A percentile compares a stretch with the other conserved stretches of the same genome.
phyloP scores from a whole-genome alignment of 208 protist species.

The Acanthamoeba rhysodes region DNA sequence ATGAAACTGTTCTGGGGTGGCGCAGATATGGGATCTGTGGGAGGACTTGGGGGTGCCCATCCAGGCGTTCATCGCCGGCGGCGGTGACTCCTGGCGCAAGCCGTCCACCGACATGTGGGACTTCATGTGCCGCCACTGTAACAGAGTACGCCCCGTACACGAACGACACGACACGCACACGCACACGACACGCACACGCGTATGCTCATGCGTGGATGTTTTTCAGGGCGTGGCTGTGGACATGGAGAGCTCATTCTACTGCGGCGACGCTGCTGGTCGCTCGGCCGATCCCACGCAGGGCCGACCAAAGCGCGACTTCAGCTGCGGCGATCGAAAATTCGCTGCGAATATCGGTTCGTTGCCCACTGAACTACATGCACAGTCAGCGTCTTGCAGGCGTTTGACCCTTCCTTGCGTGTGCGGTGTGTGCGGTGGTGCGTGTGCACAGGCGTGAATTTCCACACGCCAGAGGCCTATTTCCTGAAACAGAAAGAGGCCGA shows the following conservation, averaged over 20 bases:
- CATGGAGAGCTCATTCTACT: slow-evolving; percentile 91
- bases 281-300: slow-evolving; percentile 5
- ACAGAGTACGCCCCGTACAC: slow-evolving; percentile 56
- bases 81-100: slow-evolving; percentile 93
- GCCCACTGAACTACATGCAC: too few species aligned
- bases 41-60: slow-evolving; percentile 89
- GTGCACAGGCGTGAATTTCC: slow-evolving; percentile 86
- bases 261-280: slow-evolving; percentile 95
- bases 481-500: slow-evolving; percentile 68
- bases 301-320: slow-evolving; percentile 93
- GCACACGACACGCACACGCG: not conserved
- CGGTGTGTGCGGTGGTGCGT: not conserved
- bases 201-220: not conserved
- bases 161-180: too few species aligned
- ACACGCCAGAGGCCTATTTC: slow-evolving; percentile 95
- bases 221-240: not conserved
- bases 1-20: too few species aligned
- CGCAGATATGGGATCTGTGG: not conserved
- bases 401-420: not conserved
- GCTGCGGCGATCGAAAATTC: slow-evolving; percentile 94
- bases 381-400: too few species aligned
- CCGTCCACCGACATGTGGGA: slow-evolving; percentile 93
- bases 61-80: slow-evolving; percentile 91
- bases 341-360: slow-evolving; percentile 91
- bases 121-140: slow-evolving; percentile 88